These are phyloP conservation scores for Reutealis trisperma DNA, from an alignment of 345 rosid species.

Conservation along the genomic window DNA sequence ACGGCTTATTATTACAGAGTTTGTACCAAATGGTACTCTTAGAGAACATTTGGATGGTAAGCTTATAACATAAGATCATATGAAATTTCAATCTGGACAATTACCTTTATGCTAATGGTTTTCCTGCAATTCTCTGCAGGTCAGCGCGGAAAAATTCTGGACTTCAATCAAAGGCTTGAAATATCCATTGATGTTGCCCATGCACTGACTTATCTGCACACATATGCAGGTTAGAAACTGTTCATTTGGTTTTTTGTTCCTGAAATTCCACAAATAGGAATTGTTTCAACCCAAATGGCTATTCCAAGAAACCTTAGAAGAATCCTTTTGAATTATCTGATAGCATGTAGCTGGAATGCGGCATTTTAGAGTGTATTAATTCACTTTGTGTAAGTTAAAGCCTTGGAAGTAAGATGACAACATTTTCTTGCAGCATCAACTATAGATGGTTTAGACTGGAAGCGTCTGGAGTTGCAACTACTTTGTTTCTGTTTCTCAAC, in stretches of 20 bases:
- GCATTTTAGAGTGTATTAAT: neutral
- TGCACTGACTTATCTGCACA: constrained; percentile 89
- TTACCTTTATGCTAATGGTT: constrained; percentile 6
- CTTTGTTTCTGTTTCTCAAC: neutral
- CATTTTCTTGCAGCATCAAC: neutral
- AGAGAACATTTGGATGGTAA: constrained; percentile 96
- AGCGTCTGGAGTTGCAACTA: neutral
- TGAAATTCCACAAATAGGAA: neutral
- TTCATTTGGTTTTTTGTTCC: neutral
- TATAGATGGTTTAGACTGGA: neutral
- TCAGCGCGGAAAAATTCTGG: constrained; percentile 64
- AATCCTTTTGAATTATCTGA: neutral
- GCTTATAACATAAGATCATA: constrained; percentile 13
- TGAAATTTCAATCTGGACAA: constrained; percentile 8
- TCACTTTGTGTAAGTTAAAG: neutral
- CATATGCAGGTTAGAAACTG: constrained; percentile 65
- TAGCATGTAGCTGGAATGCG: neutral
- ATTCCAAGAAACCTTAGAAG: neutral
- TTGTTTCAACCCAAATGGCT: neutral
- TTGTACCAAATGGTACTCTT: constrained; percentile 86
- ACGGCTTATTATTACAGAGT: constrained; percentile 91
- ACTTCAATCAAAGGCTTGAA: constrained; percentile 88
- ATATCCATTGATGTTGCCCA: constrained; percentile 93
- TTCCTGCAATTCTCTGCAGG: constrained; percentile 42
- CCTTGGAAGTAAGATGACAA: neutral